Conservation (phyloP, 106 monocot species). For the Dioscorea zingiberensis region DNA sequence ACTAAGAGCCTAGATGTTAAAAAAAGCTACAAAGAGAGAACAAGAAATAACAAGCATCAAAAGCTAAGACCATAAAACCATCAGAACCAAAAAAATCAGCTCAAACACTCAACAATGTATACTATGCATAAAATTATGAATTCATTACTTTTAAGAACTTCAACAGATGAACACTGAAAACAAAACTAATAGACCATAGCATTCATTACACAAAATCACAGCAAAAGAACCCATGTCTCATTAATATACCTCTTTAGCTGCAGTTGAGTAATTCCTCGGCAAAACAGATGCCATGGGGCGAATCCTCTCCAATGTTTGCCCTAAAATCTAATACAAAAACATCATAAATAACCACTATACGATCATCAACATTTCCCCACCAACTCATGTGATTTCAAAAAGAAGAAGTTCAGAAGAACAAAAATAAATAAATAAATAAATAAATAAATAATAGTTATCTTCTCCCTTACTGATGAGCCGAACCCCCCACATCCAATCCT, state of each 20-base stretch:
- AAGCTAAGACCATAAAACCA: too few species aligned
- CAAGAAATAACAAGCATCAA: too few species aligned
- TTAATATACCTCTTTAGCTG: constrained; percentile 69
- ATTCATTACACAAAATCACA: too few species aligned
- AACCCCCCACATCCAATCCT: constrained; percentile 21
- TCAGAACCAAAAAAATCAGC: too few species aligned
- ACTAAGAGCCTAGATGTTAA: too few species aligned
- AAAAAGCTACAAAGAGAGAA: too few species aligned
- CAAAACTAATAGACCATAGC: not conserved
- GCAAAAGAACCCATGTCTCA: too few species aligned
- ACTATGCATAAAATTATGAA: too few species aligned
- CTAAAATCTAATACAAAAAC: constrained; percentile 30
- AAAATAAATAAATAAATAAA: not conserved
- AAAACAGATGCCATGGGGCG: constrained; percentile 18
- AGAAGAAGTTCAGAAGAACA: too few species aligned
- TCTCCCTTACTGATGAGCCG: not conserved
- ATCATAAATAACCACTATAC: not conserved
- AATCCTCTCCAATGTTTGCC: constrained; percentile 31
- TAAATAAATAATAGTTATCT: not conserved
- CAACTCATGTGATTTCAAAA: too few species aligned
- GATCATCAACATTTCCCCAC: not conserved
- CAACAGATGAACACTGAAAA: not conserved
- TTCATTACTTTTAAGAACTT: too few species aligned
- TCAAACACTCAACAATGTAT: too few species aligned
- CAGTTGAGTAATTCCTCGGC: constrained; percentile 40